Conservation (phyloP, 2,329 filamentous ascomycete genomes). For the Teratosphaeria gauchensis region DNA sequence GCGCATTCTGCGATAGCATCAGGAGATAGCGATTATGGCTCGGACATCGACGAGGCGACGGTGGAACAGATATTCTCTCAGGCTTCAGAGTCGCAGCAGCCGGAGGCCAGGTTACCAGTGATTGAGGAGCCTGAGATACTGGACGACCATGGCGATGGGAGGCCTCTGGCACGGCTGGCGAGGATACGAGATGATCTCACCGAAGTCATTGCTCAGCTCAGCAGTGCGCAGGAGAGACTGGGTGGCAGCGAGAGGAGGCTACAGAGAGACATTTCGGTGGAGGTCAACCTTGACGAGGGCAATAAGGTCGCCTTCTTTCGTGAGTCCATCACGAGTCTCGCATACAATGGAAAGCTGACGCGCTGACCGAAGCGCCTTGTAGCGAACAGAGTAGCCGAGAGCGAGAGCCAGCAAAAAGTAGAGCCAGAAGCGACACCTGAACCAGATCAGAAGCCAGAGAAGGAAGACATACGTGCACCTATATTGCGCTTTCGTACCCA, state of each 20-base stretch:
- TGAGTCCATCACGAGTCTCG: constrained; percentile 16
- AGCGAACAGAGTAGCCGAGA: constrained; percentile 12
- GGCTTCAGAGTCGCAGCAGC: constrained; percentile 24
- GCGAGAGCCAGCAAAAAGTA: background rate
- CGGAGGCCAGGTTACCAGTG: constrained; percentile 1
- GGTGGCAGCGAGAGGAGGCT: background rate
- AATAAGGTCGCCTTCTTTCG: constrained; percentile 27
- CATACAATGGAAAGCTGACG: constrained; percentile 19
- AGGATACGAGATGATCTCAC: constrained; percentile 6
- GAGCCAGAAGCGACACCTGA: background rate
- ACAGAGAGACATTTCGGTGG: constrained; percentile 22
- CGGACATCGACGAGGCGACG: constrained; percentile 51
- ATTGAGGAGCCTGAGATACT: constrained; percentile 14
- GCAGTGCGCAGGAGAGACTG: constrained; percentile 1
- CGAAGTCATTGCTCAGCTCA: constrained; percentile 2
- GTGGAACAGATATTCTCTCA: constrained; percentile 43
- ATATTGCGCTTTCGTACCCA: constrained; percentile 68
- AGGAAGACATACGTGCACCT: constrained; percentile 47
- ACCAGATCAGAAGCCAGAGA: background rate
- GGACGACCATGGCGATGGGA: constrained; percentile 12
- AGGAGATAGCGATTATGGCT: constrained; percentile 51
- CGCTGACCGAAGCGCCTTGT: constrained; percentile 22
- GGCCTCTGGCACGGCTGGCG: constrained; percentile 7
- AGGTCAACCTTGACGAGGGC: constrained; percentile 33
- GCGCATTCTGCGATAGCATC: background rate